Percentiles rank a stretch among this genome's conserved stretches.
These are phyloP conservation scores for Schizochytrium sp. DNA, from an alignment of 108 stramenopile genomes.

Conservation along the genomic window DNA sequence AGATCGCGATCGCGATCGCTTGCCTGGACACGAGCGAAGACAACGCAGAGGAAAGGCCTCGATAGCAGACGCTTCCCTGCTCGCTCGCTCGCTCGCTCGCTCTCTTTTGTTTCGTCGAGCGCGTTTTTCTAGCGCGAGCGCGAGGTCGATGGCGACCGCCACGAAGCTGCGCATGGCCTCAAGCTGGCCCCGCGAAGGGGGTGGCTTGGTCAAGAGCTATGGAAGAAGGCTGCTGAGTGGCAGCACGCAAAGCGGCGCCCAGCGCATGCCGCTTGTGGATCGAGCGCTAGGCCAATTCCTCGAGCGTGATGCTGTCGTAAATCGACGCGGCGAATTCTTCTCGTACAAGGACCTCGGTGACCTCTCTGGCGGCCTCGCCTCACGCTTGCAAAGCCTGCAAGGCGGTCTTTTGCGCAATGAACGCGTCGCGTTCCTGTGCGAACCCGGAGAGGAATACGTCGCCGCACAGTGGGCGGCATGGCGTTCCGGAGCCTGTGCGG, in stretches of 20 bases:
- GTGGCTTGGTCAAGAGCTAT: too few species aligned
- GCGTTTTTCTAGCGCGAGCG: too few species aligned
- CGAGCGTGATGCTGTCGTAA: background rate
- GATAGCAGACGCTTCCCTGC: too few species aligned
- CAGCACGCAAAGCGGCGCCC: background rate
- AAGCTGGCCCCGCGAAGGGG: too few species aligned
- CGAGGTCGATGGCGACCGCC: too few species aligned
- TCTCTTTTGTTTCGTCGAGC: too few species aligned
- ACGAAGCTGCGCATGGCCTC: too few species aligned
- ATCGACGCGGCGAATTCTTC: background rate
- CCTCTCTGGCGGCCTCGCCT: background rate
- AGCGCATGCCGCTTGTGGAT: background rate
- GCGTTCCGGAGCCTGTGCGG: background rate
- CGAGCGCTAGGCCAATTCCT: background rate
- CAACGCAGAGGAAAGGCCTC: too few species aligned
- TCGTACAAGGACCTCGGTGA: background rate
- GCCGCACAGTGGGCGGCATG: conserved; percentile 16
- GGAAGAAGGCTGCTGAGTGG: background rate
- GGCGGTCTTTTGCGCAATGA: background rate
- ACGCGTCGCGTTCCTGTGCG: background rate
- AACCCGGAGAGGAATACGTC: background rate
- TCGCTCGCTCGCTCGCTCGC: too few species aligned
- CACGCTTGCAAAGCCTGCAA: background rate
- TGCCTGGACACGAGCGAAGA: too few species aligned
- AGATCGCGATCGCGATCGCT: too few species aligned